phyloP scores from a whole-genome alignment of 2,329 filamentous ascomycete species.

The Tolypocladium cylindrosporum region DNA sequence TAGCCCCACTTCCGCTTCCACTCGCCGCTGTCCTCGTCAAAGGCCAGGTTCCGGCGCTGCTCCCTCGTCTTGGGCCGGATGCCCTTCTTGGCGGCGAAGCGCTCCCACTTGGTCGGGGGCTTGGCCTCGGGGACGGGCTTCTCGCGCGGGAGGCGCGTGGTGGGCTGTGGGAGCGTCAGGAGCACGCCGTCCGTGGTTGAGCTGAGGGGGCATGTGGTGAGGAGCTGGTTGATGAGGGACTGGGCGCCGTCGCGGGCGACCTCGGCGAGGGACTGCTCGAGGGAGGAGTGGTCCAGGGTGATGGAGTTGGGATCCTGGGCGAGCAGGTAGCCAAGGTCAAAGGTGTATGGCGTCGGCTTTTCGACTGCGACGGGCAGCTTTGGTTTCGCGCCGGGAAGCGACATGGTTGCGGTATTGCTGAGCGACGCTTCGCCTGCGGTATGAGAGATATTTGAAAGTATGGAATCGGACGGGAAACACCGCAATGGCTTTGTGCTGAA shows the following conservation, averaged over 20 bases:
- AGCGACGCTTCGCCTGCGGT: neutral
- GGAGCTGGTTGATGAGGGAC: conserved; percentile 85
- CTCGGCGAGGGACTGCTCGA: conserved; percentile 60
- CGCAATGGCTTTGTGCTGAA: neutral
- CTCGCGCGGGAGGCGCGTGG: conserved; percentile 73
- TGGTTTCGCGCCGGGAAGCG: conserved; percentile 26
- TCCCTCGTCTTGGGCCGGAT: conserved; percentile 84
- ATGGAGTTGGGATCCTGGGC: conserved; percentile 82
- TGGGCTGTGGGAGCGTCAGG: conserved; percentile 61
- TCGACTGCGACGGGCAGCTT: conserved; percentile 56
- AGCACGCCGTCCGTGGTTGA: conserved; percentile 63
- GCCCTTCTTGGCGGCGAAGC: conserved; percentile 93
- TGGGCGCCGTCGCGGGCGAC: conserved; percentile 86
- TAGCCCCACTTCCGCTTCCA: conserved; percentile 96
- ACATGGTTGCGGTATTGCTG: conserved; percentile 15
- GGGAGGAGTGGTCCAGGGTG: conserved; percentile 36
- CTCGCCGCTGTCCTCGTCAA: conserved; percentile 73
- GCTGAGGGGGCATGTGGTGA: conserved; percentile 74
- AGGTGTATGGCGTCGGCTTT: conserved; percentile 84
- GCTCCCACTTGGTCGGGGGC: conserved; percentile 86
- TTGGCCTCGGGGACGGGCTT: conserved; percentile 80
- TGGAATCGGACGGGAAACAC: neutral
- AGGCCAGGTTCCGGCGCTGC: conserved; percentile 63
- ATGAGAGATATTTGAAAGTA: too few species aligned
- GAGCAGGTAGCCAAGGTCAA: conserved; percentile 83